These are phyloP conservation scores for Quercus alba DNA, from an alignment of 306 rosid species.

Conservation along the genomic window DNA sequence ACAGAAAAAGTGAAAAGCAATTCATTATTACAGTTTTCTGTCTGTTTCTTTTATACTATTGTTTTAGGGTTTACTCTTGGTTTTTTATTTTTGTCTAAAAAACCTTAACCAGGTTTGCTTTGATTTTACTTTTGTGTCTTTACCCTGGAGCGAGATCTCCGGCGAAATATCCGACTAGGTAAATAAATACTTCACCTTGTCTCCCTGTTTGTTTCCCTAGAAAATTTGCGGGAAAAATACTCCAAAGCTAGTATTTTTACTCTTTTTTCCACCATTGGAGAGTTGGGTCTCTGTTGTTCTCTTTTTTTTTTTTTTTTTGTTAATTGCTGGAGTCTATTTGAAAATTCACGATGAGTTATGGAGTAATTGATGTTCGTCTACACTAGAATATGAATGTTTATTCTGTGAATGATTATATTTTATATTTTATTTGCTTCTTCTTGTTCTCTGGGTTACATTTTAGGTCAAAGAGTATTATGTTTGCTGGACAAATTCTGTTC, in stretches of 20 bases:
- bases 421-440: neutral
- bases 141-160: conserved; percentile 5
- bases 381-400: neutral
- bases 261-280: neutral
- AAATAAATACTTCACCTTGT: neutral
- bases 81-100: neutral
- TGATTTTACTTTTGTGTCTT: neutral
- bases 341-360: neutral
- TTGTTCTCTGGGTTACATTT: neutral
- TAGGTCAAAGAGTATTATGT: conserved; percentile 51
- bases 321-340: neutral
- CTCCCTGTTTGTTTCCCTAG: neutral
- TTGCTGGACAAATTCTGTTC: conserved; percentile 35
- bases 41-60: neutral
- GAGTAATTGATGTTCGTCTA: neutral
- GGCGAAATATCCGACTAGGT: conserved; percentile 5
- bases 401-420: neutral
- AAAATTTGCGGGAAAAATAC: neutral
- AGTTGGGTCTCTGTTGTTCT: neutral
- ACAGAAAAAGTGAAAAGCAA: neutral
- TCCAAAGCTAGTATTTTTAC: neutral
- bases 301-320: neutral
- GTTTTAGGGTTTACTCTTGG: neutral
- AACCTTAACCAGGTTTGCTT: neutral
- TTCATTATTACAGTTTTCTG: neutral